A percentile compares a stretch with the other conserved stretches of the same genome.
Evolutionary conservation across 106 monocot genomes (phyloP).

Genomic region (Allium cepa): DNA sequence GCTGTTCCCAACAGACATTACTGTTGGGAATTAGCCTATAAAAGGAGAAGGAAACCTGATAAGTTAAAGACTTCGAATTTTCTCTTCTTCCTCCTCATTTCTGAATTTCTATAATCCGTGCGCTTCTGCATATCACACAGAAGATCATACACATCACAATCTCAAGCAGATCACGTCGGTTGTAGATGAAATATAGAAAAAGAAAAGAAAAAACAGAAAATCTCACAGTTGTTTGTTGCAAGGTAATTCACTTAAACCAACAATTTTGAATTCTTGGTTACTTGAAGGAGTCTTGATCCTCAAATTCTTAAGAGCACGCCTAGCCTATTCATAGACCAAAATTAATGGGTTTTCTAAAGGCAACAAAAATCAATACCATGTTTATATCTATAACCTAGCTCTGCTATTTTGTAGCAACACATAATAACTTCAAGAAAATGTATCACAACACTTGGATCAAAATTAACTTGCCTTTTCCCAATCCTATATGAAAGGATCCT

Average conservation of each 20-base stretch:
- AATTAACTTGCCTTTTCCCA: constrained; percentile 60
- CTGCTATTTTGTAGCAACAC: not conserved
- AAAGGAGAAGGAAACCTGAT: too few species aligned
- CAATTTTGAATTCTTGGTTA: constrained; percentile 69
- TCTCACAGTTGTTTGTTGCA: constrained; percentile 60
- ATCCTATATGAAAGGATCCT: constrained; percentile 47
- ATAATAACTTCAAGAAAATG: not conserved
- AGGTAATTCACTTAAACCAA: constrained; percentile 73
- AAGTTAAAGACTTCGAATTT: too few species aligned
- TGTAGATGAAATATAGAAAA: too few species aligned
- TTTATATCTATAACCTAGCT: not conserved
- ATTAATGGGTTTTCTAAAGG: not conserved
- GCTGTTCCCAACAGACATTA: too few species aligned
- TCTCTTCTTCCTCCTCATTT: too few species aligned
- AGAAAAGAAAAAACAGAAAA: not conserved
- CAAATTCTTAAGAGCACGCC: constrained; percentile 71
- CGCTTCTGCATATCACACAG: too few species aligned
- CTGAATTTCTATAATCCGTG: too few species aligned
- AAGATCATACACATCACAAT: too few species aligned
- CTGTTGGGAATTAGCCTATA: too few species aligned
- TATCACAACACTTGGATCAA: not conserved
- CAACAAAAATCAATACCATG: too few species aligned
- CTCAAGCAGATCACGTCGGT: too few species aligned
- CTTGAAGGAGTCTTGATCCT: constrained; percentile 37
- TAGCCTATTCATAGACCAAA: constrained; percentile 38